Percentiles rank a stretch among this genome's conserved stretches.
Evolutionary conservation across 2,329 filamentous ascomycete species (phyloP).

Genomic region (Pleomassaria siparia): DNA sequence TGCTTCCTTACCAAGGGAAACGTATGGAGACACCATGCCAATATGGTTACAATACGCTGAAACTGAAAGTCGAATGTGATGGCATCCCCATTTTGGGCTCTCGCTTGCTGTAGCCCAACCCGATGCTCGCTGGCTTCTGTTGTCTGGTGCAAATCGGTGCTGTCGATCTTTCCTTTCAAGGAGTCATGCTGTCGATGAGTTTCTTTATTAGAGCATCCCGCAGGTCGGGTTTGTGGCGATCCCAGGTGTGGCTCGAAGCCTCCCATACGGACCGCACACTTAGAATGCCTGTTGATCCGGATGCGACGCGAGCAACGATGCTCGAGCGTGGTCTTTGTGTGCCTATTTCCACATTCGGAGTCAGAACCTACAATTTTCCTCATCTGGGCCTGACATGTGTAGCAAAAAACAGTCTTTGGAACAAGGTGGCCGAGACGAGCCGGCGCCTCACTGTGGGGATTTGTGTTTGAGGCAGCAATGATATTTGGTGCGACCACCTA

Average conservation of each 20-base stretch:
- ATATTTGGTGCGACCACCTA: constrained; percentile 11
- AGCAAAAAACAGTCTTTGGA: constrained; percentile 7
- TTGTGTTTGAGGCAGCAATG: constrained; percentile 1
- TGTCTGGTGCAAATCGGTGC: not conserved
- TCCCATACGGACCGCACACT: not conserved
- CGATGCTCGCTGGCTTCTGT: not conserved
- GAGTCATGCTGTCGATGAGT: not conserved
- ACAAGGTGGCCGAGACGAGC: constrained; percentile 7
- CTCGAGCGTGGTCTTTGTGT: not conserved
- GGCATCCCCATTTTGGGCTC: not conserved
- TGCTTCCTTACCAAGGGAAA: no score
- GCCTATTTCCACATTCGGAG: not conserved
- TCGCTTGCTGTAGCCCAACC: not conserved
- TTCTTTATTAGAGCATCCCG: not conserved
- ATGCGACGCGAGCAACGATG: not conserved
- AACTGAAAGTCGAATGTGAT: not conserved
- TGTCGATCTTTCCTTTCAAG: not conserved
- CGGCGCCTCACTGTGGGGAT: constrained; percentile 8
- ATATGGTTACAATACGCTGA: not conserved
- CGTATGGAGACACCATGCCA: not conserved
- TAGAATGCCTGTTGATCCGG: not conserved
- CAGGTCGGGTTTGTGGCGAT: not conserved
- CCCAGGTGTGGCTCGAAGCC: not conserved
- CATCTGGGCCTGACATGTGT: not conserved
- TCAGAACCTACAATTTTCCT: not conserved